Evolutionary conservation across 768 basidiomycete species (phyloP).

Genomic region (Lepiota brunneoincarnata): DNA sequence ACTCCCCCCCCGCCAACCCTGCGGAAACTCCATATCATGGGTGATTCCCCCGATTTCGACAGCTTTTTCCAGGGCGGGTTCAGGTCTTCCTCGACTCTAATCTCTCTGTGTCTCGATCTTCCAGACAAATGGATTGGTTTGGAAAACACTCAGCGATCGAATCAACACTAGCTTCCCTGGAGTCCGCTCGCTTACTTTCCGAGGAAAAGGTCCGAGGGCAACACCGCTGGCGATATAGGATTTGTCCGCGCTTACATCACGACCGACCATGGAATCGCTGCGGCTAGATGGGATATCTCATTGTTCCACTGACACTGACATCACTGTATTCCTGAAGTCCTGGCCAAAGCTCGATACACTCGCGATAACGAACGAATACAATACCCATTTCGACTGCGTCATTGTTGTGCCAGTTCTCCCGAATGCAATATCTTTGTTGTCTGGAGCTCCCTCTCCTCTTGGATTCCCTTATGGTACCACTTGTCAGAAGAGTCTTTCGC

Average conservation of each 20-base stretch:
- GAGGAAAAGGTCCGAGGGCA: too few relatives aligned
- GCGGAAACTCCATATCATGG: background rate
- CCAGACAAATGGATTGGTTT: background rate
- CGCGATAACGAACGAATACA: slow-evolving; percentile 1
- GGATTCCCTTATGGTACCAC: background rate
- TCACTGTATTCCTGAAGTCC: background rate
- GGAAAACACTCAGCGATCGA: slow-evolving; percentile 1
- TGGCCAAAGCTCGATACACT: slow-evolving; percentile 5
- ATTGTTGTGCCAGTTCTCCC: slow-evolving; percentile 1
- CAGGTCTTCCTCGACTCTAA: background rate
- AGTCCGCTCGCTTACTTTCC: background rate
- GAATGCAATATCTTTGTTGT: background rate
- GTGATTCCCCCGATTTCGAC: background rate
- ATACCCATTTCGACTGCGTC: slow-evolving; percentile 3
- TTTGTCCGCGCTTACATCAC: background rate
- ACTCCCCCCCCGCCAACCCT: background rate
- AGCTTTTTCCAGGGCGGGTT: background rate
- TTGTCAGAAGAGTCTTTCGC: background rate
- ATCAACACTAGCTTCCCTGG: background rate
- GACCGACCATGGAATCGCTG: slow-evolving; percentile 1
- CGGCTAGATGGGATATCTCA: slow-evolving; percentile 1
- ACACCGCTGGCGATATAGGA: background rate
- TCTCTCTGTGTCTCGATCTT: background rate
- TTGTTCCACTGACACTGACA: background rate
- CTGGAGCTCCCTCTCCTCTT: slow-evolving; percentile 3